Evolutionary conservation across 805 yeast species (phyloP).

Genomic region (Myxozyma geophila): DNA sequence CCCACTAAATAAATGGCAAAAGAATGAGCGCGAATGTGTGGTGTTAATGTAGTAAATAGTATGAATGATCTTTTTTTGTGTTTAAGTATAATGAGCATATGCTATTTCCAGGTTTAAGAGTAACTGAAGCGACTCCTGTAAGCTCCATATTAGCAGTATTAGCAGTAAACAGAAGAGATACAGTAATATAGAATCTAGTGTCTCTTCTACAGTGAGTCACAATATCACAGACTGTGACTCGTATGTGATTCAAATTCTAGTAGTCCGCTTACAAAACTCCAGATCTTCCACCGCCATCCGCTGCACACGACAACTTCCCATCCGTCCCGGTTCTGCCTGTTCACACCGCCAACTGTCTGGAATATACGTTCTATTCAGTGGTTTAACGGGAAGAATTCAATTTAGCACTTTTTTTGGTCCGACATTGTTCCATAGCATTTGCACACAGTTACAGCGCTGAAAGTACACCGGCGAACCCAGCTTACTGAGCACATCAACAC

Average conservation of each 20-base stretch:
- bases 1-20: constrained; percentile 15
- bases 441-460: constrained; percentile 7
- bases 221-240: not conserved
- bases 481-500: constrained; percentile 6
- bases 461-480: not conserved
- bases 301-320: constrained; percentile 11
- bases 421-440: not conserved
- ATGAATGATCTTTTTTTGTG: not conserved
- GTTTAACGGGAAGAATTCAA: too few species aligned
- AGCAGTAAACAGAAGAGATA: not conserved
- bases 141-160: not conserved
- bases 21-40: not conserved
- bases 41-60: constrained; percentile 2
- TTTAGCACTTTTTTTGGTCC: not conserved
- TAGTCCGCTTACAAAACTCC: not conserved
- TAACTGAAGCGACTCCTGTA: not conserved
- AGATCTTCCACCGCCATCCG: constrained; percentile 27
- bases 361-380: too few species aligned
- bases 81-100: not conserved
- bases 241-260: not conserved
- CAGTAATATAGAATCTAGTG: too few species aligned
- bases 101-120: not conserved
- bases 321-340: not conserved
- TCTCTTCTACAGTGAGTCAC: not conserved
- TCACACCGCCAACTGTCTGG: not conserved